phyloP scores from a whole-genome alignment of 306 rosid genomes.

The Betula pendula region DNA sequence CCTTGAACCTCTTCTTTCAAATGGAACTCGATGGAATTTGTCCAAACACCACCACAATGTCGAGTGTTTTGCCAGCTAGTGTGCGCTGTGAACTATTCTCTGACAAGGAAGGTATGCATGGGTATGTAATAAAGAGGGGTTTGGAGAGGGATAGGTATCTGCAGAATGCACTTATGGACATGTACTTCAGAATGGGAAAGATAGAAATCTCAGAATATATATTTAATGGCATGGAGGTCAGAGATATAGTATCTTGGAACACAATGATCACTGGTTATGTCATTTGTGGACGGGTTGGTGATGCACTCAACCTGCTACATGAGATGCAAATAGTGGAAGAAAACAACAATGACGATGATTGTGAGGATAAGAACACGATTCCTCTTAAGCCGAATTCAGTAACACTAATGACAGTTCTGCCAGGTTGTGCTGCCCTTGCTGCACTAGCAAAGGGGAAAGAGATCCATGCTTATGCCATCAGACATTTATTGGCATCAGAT shows the following conservation, averaged over 20 bases:
- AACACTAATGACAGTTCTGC: constrained; percentile 81
- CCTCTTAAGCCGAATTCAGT: constrained; percentile 69
- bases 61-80: constrained; percentile 75
- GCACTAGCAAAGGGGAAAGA: constrained; percentile 76
- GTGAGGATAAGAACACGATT: constrained; percentile 33
- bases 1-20: constrained; percentile 60
- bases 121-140: constrained; percentile 60
- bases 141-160: constrained; percentile 61
- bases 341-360: constrained; percentile 17
- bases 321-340: constrained; percentile 51
- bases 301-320: constrained; percentile 61
- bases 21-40: constrained; percentile 44
- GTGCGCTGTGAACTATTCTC: constrained; percentile 45
- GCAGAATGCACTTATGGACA: constrained; percentile 81
- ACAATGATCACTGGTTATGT: constrained; percentile 79
- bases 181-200: constrained; percentile 76
- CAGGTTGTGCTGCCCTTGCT: constrained; percentile 71
- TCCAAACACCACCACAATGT: constrained; percentile 68
- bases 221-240: constrained; percentile 50
- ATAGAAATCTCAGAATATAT: constrained; percentile 48
- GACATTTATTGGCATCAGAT: constrained; percentile 57
- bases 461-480: constrained; percentile 74
- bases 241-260: constrained; percentile 83
- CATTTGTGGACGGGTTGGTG: constrained; percentile 54
- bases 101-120: constrained; percentile 64